phyloP scores from a whole-genome alignment of 2,329 filamentous ascomycete species.

The Pseudogymnoascus sp. region DNA sequence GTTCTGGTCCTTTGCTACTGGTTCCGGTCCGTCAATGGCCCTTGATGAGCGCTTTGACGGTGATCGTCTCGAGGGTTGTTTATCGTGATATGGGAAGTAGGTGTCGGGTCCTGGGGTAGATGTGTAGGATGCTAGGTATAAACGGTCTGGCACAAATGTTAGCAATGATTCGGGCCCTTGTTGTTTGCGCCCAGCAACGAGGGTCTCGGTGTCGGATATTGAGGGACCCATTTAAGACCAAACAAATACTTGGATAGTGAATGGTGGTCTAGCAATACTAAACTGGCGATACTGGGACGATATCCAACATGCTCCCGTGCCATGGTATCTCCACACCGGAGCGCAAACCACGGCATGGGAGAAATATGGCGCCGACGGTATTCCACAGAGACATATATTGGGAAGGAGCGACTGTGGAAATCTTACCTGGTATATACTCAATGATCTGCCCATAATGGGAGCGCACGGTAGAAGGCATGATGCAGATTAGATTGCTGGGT shows the following conservation, averaged over 20 bases:
- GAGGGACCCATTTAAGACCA: conserved; percentile 3
- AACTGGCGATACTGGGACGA: not conserved
- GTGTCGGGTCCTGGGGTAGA: conserved; percentile 74
- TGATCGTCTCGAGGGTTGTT: conserved; percentile 48
- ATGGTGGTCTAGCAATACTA: conserved; percentile 1
- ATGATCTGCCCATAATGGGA: conserved; percentile 79
- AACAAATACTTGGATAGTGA: conserved; percentile 3
- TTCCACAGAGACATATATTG: not conserved
- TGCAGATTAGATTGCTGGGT: conserved; percentile 22
- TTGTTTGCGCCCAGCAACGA: conserved; percentile 7
- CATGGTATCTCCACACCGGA: not conserved
- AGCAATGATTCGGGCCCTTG: conserved; percentile 25
- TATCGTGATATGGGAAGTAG: conserved; percentile 71
- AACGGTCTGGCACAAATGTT: conserved; percentile 59
- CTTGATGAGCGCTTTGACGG: conserved; percentile 70
- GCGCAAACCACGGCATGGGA: conserved; percentile 3
- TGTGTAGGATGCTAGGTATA: conserved; percentile 90
- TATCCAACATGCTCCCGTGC: conserved; percentile 1
- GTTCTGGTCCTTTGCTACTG: conserved; percentile 42
- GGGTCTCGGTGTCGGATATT: not conserved
- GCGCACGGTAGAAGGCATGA: conserved; percentile 40
- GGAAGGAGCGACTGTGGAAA: not conserved
- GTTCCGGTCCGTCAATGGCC: conserved; percentile 50
- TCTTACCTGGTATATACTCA: conserved; percentile 87
- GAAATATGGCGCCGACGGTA: not conserved